Conservation (phyloP, 805 yeast genomes). For the Starmerella geochares region DNA sequence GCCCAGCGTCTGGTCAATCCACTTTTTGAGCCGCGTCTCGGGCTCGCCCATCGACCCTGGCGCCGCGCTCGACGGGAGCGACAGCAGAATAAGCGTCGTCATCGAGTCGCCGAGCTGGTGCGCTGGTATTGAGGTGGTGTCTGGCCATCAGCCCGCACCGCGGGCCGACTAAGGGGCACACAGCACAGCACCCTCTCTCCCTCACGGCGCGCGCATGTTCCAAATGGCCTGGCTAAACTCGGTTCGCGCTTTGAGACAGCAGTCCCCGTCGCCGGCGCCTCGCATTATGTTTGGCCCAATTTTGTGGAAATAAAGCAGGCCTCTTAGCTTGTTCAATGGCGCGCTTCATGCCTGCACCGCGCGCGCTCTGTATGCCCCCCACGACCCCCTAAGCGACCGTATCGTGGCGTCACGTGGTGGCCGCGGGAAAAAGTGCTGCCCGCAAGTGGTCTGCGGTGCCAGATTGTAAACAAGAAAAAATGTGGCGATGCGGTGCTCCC, state of each 20-base stretch:
- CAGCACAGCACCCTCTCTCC: too few species aligned
- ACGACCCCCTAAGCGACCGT: too few species aligned
- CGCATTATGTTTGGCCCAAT: background rate
- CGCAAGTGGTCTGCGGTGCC: background rate
- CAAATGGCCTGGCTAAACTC: too few species aligned
- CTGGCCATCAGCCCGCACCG: background rate
- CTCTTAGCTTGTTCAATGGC: too few species aligned
- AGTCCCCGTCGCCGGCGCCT: too few species aligned
- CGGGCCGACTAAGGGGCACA: background rate
- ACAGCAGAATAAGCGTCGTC: slow-evolving; percentile 36
- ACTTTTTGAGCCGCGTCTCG: slow-evolving; percentile 31
- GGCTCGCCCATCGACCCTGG: slow-evolving; percentile 33
- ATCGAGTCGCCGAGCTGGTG: slow-evolving; percentile 8
- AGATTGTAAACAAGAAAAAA: background rate
- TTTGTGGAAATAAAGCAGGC: too few species aligned
- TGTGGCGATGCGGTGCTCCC: slow-evolving; percentile 3
- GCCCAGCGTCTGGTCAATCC: slow-evolving; percentile 29
- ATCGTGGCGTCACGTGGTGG: too few species aligned
- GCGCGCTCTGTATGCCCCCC: too few species aligned
- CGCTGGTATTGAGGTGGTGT: background rate
- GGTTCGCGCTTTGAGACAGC: too few species aligned
- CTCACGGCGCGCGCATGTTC: too few species aligned
- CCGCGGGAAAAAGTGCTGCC: too few species aligned
- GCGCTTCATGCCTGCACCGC: too few species aligned
- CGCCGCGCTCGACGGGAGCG: slow-evolving; percentile 41